Conservation (phyloP, 1,139 yeast genomes). For the Trichomonascaceae sp. region DNA sequence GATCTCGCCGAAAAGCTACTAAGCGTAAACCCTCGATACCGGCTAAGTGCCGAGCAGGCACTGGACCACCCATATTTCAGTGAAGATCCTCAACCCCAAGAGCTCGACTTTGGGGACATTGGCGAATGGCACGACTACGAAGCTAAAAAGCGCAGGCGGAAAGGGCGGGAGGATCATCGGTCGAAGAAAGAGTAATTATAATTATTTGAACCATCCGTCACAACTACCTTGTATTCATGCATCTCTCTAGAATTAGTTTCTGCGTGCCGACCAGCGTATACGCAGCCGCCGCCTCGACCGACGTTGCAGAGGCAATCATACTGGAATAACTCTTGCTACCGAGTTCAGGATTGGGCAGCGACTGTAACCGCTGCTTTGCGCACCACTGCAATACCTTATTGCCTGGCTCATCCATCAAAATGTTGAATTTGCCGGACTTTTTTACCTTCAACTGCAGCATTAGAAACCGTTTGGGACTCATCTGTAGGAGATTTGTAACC, state of each 20-base stretch:
- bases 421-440: constrained; percentile 2
- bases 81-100: constrained; percentile 51
- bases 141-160: constrained; percentile 70
- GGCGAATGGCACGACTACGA: constrained; percentile 98
- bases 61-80: constrained; percentile 55
- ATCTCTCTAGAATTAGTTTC: constrained; percentile 20
- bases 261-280: constrained; percentile 22
- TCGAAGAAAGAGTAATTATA: neutral
- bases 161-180: constrained; percentile 29
- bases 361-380: too few species aligned
- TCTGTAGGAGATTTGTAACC: constrained; percentile 23
- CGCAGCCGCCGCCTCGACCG: too few species aligned
- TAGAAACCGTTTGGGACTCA: constrained; percentile 15
- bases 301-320: too few species aligned
- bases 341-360: too few species aligned
- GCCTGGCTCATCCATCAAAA: too few species aligned
- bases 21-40: constrained; percentile 49
- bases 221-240: constrained; percentile 2
- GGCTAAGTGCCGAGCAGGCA: constrained; percentile 53
- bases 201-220: constrained; percentile 1
- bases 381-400: too few species aligned
- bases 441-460: constrained; percentile 12
- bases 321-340: too few species aligned
- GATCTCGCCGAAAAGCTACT: constrained; percentile 54
- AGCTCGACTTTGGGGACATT: constrained; percentile 38